phyloP scores from a whole-genome alignment of 2,329 filamentous ascomycete species.

The Fusarium sp. region DNA sequence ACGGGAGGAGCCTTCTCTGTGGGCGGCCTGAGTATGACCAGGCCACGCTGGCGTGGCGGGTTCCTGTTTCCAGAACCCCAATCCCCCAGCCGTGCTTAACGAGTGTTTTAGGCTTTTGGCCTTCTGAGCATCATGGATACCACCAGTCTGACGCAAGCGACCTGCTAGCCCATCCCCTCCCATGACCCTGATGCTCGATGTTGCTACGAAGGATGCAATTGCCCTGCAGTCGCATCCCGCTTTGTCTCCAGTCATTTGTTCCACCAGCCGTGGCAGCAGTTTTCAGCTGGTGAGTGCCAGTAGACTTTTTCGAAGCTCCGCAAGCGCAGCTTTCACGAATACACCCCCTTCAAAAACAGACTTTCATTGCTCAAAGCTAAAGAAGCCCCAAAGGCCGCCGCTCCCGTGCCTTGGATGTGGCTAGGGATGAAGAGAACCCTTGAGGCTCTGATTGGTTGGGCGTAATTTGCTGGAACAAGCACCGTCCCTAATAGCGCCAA shows the following conservation, averaged over 20 bases:
- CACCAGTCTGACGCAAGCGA: slow-evolving; percentile 23
- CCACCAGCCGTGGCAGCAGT: slow-evolving; percentile 29
- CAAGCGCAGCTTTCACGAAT: slow-evolving; percentile 12
- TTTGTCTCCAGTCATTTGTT: slow-evolving; percentile 6
- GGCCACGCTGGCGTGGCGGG: slow-evolving; percentile 27
- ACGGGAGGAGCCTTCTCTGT: slow-evolving; percentile 52
- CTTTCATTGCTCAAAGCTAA: slow-evolving; percentile 39
- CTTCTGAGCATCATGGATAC: slow-evolving; percentile 17
- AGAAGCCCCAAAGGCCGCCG: slow-evolving; percentile 39
- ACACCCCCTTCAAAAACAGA: slow-evolving; percentile 35
- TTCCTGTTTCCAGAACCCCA: slow-evolving; percentile 21
- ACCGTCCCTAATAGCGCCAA: slow-evolving; percentile 39
- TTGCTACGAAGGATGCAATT: slow-evolving; percentile 2
- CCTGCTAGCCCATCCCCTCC: slow-evolving; percentile 14
- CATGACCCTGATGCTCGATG: slow-evolving; percentile 5
- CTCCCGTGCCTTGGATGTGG: slow-evolving; percentile 45
- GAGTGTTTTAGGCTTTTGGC: slow-evolving; percentile 11
- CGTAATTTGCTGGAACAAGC: slow-evolving; percentile 36
- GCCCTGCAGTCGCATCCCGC: slow-evolving; percentile 2
- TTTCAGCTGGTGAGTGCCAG: slow-evolving; percentile 38
- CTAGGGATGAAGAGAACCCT: slow-evolving; percentile 27
- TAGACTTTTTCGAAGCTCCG: slow-evolving; percentile 29
- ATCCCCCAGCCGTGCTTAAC: slow-evolving; percentile 19
- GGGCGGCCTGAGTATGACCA: slow-evolving; percentile 30
- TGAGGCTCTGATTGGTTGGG: slow-evolving; percentile 41